A percentile compares a stretch with the other conserved stretches of the same genome.
These are phyloP conservation scores for Trichoderma gracile DNA, from an alignment of 2,329 filamentous ascomycete species.

Conservation along the genomic window DNA sequence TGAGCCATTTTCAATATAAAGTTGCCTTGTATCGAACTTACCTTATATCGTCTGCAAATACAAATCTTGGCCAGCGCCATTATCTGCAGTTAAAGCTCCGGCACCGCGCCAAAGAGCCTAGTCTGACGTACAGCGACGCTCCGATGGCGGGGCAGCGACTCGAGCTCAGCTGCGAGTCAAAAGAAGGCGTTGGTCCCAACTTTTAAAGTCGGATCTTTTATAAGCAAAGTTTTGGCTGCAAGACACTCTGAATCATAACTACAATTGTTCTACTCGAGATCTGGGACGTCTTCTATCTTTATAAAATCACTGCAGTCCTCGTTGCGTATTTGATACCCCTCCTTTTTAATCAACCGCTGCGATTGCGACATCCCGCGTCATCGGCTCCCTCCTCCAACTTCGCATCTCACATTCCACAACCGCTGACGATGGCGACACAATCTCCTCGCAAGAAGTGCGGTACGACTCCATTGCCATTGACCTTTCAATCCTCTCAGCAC, in stretches of 20 bases:
- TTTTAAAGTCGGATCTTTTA: not conserved
- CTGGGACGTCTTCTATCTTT: not conserved
- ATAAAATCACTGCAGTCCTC: not conserved
- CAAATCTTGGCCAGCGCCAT: not conserved
- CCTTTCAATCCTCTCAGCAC: not conserved
- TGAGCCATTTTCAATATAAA: too few relatives aligned
- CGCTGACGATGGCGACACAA: conserved; percentile 32
- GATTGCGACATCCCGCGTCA: not conserved
- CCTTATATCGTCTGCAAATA: not conserved
- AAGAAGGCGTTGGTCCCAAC: conserved; percentile 28
- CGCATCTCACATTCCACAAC: not conserved
- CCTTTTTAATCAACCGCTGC: not conserved
- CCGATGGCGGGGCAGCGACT: conserved; percentile 38
- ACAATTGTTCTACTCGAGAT: not conserved
- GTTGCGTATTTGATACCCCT: not conserved
- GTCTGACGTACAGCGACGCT: conserved; percentile 27
- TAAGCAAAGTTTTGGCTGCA: not conserved
- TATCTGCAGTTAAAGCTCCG: not conserved
- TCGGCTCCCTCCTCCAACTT: not conserved
- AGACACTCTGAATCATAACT: not conserved
- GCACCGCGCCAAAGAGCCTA: conserved; percentile 12
- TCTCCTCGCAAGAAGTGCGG: conserved; percentile 59
- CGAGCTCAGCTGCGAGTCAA: conserved; percentile 25
- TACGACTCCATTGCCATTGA: conserved; percentile 37
- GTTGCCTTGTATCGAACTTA: not conserved